Evolutionary conservation across 257 asterid genomes (phyloP), one percentile per base, ranked within the genome.

Genomic region (Lycium ferocissimum): DNA sequence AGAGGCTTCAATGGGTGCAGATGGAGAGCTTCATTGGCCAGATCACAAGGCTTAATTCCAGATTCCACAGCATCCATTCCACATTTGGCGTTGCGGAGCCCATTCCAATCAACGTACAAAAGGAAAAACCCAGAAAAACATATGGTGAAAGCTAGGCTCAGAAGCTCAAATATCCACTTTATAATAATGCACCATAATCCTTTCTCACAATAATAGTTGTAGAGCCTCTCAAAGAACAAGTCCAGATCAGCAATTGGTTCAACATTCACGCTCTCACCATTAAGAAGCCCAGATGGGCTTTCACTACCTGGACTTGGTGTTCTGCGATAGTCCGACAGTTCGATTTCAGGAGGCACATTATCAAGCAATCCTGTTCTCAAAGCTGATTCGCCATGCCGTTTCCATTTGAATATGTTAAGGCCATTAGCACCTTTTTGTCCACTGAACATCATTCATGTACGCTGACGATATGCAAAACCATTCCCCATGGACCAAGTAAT

Each of bases 21-120:
- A 89, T 95, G 95, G 72, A 97, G 93, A 83, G 98, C 99, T 87
- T 97, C 99, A 88, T 92, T 91, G 33, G 98, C 88, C 85, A 97
- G 87, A 88, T 97, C 98, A 53, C 99, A 97, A 7, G 95, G 99
- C 85, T 91, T 97, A 47, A 91, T 94, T 84, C 99, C 99, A 87
- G 98, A 96, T 89, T 95, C 99, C 83, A 96, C 97, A 1, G 99
- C 99, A 92, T 91, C 95, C 98, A 96, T 96, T 84, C 99, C 99
- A 93, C 99, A 97, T 86, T 97, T 94, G 37, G 99, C 98, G 87
- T 86, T 92, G 82, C 97, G 94, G 56, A 97, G 97, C 83, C 99
- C 99, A 90, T 91, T 92, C 99, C 99, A 97, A 84, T 97, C 98
- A 82, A 97, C 98, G 86, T 83, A 92, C 75, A 97, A 92, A 85